A percentile compares a stretch with the other conserved stretches of the same genome.
Evolutionary conservation across 805 yeast species (phyloP).

Genomic region (Candida multigemmis): DNA sequence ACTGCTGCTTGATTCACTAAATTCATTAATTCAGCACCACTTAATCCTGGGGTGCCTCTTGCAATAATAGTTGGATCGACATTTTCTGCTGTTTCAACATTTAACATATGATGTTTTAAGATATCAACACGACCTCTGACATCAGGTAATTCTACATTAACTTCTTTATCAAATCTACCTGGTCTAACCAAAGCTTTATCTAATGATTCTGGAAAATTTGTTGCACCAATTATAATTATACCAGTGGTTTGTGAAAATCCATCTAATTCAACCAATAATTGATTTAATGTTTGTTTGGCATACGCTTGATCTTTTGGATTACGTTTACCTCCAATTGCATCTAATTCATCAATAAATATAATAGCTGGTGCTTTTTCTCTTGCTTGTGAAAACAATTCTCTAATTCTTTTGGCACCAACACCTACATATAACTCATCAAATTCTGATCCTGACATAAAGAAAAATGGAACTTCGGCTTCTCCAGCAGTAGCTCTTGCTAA

Average conservation of each 20-base stretch:
- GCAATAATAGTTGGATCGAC: slow-evolving; percentile 90
- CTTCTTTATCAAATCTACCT: slow-evolving; percentile 95
- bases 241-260: slow-evolving; percentile 92
- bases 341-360: slow-evolving; percentile 93
- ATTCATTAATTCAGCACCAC: slow-evolving; percentile 97
- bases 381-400: slow-evolving; percentile 90
- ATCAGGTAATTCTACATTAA: slow-evolving; percentile 92
- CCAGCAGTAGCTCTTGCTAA: slow-evolving; percentile 98
- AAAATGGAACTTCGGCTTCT: slow-evolving; percentile 97
- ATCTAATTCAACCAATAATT: slow-evolving; percentile 89
- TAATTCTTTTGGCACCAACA: slow-evolving; percentile 96
- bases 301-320: slow-evolving; percentile 97
- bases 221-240: slow-evolving; percentile 93
- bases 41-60: slow-evolving; percentile 94
- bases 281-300: slow-evolving; percentile 95
- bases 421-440: slow-evolving; percentile 98
- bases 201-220: slow-evolving; percentile 93
- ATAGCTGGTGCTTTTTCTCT: slow-evolving; percentile 94
- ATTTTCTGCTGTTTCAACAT: slow-evolving; percentile 74
- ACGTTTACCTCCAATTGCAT: slow-evolving; percentile 97
- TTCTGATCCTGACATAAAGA: slow-evolving; percentile 97
- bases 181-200: slow-evolving; percentile 98
- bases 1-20: slow-evolving; percentile 97
- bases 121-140: slow-evolving; percentile 96
- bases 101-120: slow-evolving; percentile 81